Evolutionary conservation across 1,284 basidiomycete genomes (phyloP).

Genomic region (Neonothopanus nambi): DNA sequence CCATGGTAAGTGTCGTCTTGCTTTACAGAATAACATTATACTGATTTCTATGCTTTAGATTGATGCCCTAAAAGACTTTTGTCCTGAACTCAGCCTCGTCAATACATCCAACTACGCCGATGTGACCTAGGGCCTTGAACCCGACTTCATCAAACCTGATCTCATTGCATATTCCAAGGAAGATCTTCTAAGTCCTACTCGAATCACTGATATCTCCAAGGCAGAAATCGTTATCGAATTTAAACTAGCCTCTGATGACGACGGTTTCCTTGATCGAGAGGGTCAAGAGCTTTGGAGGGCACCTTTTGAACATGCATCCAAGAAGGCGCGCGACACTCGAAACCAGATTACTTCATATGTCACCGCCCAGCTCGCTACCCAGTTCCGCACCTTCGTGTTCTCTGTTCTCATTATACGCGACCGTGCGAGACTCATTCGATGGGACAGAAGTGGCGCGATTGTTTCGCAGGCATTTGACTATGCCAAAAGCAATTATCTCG

Average conservation of each 20-base stretch:
- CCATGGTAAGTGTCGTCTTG: not conserved
- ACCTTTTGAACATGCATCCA: not conserved
- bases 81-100: not conserved
- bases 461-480: no score
- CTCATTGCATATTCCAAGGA: not conserved
- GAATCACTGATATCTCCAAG: not conserved
- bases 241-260: not conserved
- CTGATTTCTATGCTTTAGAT: not conserved
- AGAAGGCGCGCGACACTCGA: no score
- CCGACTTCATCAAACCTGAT: not conserved
- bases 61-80: not conserved
- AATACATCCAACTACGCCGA: not conserved
- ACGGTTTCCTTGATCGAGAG: not conserved
- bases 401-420: no score
- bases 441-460: no score
- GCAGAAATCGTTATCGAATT: not conserved
- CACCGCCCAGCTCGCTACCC: not conserved
- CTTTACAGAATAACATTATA: no score
- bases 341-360: conserved; percentile 6
- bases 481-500: not conserved
- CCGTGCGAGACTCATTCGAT: no score
- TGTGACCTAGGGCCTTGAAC: not conserved
- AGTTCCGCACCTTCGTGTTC: conserved; percentile 4
- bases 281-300: not conserved
- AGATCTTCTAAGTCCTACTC: not conserved